A percentile compares a stretch with the other conserved stretches of the same genome.
phyloP scores from a whole-genome alignment of 176 grass and related monocot genomes.

The Leersia perrieri region DNA sequence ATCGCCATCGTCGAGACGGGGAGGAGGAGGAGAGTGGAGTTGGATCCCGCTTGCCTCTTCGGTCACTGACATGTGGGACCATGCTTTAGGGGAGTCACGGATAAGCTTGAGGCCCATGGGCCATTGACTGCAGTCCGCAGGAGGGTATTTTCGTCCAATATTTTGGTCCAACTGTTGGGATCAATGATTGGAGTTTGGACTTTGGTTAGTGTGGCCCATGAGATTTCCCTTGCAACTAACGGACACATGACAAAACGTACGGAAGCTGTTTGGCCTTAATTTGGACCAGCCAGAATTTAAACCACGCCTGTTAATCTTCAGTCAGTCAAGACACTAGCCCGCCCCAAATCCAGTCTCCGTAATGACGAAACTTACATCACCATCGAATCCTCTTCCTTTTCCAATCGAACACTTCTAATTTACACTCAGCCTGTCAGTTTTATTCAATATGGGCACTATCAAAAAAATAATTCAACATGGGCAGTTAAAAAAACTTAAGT shows the following conservation, averaged over 20 bases:
- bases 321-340: no score
- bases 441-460: no score
- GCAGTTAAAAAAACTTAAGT: no score
- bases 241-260: not conserved
- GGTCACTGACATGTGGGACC: not conserved
- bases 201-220: not conserved
- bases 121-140: rapidly evolving
- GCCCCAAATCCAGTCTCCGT: no score
- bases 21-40: not conserved
- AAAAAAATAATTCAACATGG: no score
- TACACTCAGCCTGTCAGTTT: no score
- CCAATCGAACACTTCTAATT: not conserved
- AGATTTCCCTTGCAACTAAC: not conserved
- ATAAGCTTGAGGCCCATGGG: not conserved
- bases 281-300: no score
- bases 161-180: not conserved
- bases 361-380: no score
- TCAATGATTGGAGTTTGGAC: not conserved
- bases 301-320: not conserved
- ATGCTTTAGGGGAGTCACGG: rapidly evolving
- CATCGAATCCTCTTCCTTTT: not conserved
- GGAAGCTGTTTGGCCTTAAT: no score
- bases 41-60: not conserved
- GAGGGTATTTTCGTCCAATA: not conserved
- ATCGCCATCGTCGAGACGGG: not conserved